Percentiles rank a stretch among this genome's conserved stretches.
phyloP scores from a whole-genome alignment of 371 early-diverging fungal species.

The Saksenaea vasiformis region DNA sequence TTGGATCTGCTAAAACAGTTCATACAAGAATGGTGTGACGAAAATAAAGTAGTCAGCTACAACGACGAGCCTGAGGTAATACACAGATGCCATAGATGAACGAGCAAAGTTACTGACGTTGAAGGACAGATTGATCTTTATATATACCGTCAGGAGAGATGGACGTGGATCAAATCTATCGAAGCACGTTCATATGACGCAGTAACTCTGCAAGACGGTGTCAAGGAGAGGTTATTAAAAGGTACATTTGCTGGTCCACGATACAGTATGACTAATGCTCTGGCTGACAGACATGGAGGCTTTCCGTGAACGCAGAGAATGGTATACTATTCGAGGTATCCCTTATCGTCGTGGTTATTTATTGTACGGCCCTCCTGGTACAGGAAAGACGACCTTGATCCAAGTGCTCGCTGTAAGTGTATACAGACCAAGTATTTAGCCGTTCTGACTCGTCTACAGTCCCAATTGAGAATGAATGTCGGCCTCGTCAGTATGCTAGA shows the following conservation, averaged over 20 bases:
- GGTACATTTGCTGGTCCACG: conserved; percentile 12
- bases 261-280: background rate
- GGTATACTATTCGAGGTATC: conserved; percentile 90
- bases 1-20: conserved; percentile 21
- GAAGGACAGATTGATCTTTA: background rate
- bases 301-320: conserved; percentile 44
- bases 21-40: conserved; percentile 39
- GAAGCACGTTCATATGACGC: conserved; percentile 32
- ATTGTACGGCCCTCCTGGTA: conserved; percentile 71
- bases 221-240: conserved; percentile 30
- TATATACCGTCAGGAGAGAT: conserved; percentile 15
- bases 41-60: conserved; percentile 6
- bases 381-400: conserved; percentile 70
- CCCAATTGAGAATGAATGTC: conserved; percentile 43
- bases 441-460: conserved; percentile 15
- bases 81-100: background rate
- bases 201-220: conserved; percentile 30
- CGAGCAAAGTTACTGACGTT: background rate
- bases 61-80: conserved; percentile 13
- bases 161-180: conserved; percentile 12
- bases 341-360: conserved; percentile 92
- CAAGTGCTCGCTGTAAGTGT: conserved; percentile 57
- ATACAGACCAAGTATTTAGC: background rate
- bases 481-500: conserved; percentile 40
- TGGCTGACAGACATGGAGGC: conserved; percentile 28